A percentile compares a stretch with the other conserved stretches of the same genome.
phyloP scores from a whole-genome alignment of 805 yeast genomes.

The Candida chilensis region DNA sequence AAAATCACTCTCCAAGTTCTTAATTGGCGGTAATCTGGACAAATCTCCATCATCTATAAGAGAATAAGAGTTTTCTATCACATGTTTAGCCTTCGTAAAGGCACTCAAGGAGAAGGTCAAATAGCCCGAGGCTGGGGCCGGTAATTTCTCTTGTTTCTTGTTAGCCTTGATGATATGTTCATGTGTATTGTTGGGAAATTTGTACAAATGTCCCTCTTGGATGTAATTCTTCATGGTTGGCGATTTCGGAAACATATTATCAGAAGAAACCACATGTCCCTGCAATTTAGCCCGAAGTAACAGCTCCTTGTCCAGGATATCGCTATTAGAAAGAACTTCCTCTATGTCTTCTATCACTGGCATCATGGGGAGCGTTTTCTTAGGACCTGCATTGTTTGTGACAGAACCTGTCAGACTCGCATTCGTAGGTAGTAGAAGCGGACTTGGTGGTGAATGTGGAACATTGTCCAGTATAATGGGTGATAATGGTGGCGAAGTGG shows the following conservation, averaged over 20 bases:
- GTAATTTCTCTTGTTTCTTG: neutral
- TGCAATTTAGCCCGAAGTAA: conserved; percentile 1
- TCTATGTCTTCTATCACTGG: no score
- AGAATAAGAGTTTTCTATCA: neutral
- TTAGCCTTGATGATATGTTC: neutral
- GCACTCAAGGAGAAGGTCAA: neutral
- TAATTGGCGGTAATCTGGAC: neutral
- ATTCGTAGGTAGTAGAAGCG: neutral
- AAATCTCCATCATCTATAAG: neutral
- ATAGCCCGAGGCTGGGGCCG: neutral
- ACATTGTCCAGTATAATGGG: neutral
- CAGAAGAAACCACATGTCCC: no score
- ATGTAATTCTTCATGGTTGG: neutral
- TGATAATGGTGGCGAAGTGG: neutral
- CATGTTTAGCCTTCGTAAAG: neutral
- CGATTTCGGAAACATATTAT: neutral
- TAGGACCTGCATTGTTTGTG: neutral
- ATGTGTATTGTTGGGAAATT: neutral
- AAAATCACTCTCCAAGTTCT: neutral
- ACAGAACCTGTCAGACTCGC: neutral
- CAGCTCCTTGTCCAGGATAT: no score
- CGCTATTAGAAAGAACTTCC: no score
- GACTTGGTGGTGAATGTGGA: neutral
- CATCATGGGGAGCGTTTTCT: neutral
- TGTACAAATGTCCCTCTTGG: neutral